Base-by-base conservation (phyloP, 2,329 filamentous ascomycete species). In the Thielaviopsis ethacetica region DNA sequence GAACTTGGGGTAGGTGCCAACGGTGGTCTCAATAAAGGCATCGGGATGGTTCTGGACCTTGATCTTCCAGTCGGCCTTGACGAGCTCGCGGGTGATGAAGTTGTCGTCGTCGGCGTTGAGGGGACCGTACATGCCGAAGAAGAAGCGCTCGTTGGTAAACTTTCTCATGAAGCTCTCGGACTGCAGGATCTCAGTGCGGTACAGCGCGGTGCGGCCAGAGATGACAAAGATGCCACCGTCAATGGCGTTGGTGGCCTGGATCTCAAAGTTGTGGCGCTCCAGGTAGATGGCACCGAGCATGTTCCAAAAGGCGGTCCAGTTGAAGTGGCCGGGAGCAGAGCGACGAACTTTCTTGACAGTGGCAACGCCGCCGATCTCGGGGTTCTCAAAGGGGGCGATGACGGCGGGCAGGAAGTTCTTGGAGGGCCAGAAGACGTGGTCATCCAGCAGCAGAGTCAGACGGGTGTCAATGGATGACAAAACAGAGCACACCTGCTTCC, bases 261-360 rank as follows among this genome's bases (percentile, higher is more conserved):
- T 77, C 65, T 84, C 81, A 66, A 78, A 84, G 65, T 83, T 83
- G 66, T 83, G 79, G 0, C 81, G 76, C 63, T 79, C 74, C 0
- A 85, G 73, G 65, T 84, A 83, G n/a, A 75, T 66, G 30, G 75
- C 76, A 0, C 77, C 80, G 19, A 84, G 70, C 65, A 81, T 75
- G 67, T 84, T 82, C 66, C 73, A 73, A 57, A 76, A 67, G 0
- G 68, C 68, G 0, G 41, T 30, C 58, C 67, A 68, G 4, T 58
- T 59, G 66, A 66, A 69, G 1, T 67, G 30, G 3, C 67, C 66
- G 0, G 63, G 62, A 0, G 59, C 57, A 6, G 70, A 69, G 1
- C 77, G 73, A 5, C 70, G 68, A 6, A 80, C 78, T 0, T 72
- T 71, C 67, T 84, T 83, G 64, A 75, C 76, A 6, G 79, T 81